Evolutionary conservation across 345 rosid species (phyloP).

Genomic region (Gossypium ekmanianum): DNA sequence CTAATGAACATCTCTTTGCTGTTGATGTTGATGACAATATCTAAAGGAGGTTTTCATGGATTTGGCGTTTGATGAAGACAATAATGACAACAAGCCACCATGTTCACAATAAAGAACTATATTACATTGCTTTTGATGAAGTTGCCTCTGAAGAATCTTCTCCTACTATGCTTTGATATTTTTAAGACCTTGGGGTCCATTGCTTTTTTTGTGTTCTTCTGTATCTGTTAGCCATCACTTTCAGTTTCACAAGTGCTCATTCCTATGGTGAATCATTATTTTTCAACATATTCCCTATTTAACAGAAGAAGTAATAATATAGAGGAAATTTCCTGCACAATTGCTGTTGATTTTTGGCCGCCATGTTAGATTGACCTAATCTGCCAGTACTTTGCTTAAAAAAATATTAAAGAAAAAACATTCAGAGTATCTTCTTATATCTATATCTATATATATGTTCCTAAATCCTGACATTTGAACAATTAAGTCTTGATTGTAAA

Average conservation of each 20-base stretch:
- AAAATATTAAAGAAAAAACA: neutral
- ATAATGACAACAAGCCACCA: conserved; percentile 73
- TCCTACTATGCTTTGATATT: conserved; percentile 53
- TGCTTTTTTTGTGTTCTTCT: conserved; percentile 14
- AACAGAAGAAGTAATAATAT: neutral
- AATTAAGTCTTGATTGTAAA: neutral
- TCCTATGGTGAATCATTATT: neutral
- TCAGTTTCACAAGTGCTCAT: conserved; percentile 7
- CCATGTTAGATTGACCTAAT: neutral
- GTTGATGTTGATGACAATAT: conserved; percentile 45
- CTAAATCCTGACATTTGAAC: conserved; percentile 13
- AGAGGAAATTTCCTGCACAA: neutral
- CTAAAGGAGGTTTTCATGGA: conserved; percentile 74
- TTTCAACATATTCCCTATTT: neutral
- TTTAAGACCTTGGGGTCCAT: conserved; percentile 5
- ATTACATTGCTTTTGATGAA: conserved; percentile 61
- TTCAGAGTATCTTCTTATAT: conserved; percentile 6
- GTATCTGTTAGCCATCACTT: conserved; percentile 18
- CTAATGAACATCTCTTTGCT: neutral
- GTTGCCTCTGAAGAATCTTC: conserved; percentile 67
- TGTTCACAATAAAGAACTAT: conserved; percentile 61
- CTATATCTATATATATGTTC: neutral
- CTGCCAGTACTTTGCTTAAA: neutral
- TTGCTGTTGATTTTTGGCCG: conserved; percentile 9
- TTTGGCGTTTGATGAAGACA: conserved; percentile 87